These are phyloP conservation scores for Zopfia rhizophila DNA, from an alignment of 2,329 filamentous ascomycete genomes.

Conservation along the genomic window DNA sequence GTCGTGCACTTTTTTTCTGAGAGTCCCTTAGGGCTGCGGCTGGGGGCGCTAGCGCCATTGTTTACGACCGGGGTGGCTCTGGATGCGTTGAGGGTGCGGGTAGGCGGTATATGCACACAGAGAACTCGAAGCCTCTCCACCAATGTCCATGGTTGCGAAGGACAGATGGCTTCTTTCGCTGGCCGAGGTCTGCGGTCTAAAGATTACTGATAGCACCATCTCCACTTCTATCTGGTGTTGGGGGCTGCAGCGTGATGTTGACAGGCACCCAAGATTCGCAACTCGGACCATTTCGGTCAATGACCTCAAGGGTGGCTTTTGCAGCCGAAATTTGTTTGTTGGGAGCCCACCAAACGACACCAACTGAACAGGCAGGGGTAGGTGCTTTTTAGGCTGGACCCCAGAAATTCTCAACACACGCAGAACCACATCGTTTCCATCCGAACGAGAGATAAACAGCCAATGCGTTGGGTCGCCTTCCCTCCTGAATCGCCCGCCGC, in stretches of 20 bases:
- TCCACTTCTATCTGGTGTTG: constrained; percentile 27
- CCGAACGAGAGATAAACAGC: constrained; percentile 42
- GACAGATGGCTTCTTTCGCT: no score
- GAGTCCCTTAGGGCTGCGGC: constrained; percentile 19
- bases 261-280: constrained; percentile 20
- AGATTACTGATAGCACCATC: constrained; percentile 12
- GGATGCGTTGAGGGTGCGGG: constrained; percentile 15
- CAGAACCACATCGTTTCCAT: constrained; percentile 30
- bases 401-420: constrained; percentile 47
- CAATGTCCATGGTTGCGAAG: no score
- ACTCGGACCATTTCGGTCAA: constrained; percentile 27
- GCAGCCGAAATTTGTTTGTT: constrained; percentile 41
- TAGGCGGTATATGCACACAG: constrained; percentile 9
- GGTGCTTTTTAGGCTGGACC: constrained; percentile 39
- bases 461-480: constrained; percentile 43
- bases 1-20: constrained; percentile 40
- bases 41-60: constrained; percentile 25
- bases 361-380: constrained; percentile 39
- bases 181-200: no score
- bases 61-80: constrained; percentile 14
- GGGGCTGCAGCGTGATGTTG: constrained; percentile 25
- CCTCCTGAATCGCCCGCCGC: constrained; percentile 23
- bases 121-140: no score
- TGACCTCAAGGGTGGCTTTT: constrained; percentile 30
- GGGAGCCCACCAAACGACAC: constrained; percentile 36